Conservation (phyloP, 345 rosid species). For the Populus nigra region DNA sequence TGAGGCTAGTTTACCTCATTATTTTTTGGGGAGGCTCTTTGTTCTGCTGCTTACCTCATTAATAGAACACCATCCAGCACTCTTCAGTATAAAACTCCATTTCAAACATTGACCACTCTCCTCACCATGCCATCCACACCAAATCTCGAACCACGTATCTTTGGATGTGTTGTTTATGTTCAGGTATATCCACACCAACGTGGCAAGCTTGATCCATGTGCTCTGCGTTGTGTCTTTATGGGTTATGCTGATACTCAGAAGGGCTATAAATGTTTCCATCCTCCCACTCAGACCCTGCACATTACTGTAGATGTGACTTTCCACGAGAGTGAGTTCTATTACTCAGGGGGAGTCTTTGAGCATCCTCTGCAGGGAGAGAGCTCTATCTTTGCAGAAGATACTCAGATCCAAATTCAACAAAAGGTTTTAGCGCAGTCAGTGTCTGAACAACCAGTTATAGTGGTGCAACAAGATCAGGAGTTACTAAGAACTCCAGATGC, state of each 20-base stretch:
- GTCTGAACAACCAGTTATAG: too few species aligned
- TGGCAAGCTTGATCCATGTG: background rate
- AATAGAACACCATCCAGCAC: background rate
- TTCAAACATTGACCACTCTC: background rate
- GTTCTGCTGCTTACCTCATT: background rate
- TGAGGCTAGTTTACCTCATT: background rate
- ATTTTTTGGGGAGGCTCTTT: background rate
- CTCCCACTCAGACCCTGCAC: background rate
- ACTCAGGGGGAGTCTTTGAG: background rate
- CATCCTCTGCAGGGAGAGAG: background rate
- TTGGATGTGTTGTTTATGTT: constrained; percentile 3
- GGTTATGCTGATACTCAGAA: background rate
- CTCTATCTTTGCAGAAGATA: background rate
- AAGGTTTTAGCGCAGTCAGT: too few species aligned
- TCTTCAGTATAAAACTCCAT: background rate
- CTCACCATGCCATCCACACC: background rate
- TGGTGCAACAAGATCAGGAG: too few species aligned
- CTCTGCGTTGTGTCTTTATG: background rate
- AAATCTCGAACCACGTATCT: background rate
- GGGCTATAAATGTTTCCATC: background rate
- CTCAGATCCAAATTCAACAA: background rate
- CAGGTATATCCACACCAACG: background rate
- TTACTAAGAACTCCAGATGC: too few species aligned
- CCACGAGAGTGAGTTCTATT: background rate
- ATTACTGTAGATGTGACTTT: background rate